Base-by-base conservation (phyloP, 306 rosid genomes). In the Trifolium subterraneum region DNA sequence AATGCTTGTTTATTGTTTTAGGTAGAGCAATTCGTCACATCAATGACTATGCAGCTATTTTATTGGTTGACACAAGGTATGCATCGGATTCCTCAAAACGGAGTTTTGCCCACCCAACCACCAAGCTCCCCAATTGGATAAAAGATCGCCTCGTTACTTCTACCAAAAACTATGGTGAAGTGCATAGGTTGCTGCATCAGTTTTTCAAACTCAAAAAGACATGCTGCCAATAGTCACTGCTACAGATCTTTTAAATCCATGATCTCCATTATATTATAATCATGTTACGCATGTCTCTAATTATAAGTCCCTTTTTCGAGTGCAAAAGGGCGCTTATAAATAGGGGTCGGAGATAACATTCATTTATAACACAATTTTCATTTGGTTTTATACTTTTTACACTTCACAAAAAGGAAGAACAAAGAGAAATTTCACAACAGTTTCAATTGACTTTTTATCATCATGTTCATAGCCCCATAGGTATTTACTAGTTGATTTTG, bases 11-110 rank as follows among this genome's bases (percentile, higher is more conserved):
- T 70, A 12, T 29, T 78, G 69, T 81, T 84, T 29, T 64, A 91
- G 98, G 98, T 76, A 88, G 97, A 88, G 97, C 93, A 25, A 91
- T 94, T 78, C 90, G 96, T 78, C 98, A 91, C 52, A 84, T 91
- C 62, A 88, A 91, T 79, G 96, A 94, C 66, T 92, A 90, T 71
- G 99, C 99, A 52, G 92, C 99, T 64, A 84, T 92, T 74, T 72
- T 90, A 82, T 77, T 92, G 75, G 96, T 94, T 41, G 96, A 94
- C 38, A 29, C 78, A 31, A 84, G 97, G 72, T 94, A 91, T 27
- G 80, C 91, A 65, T 79, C 93, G 42, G 87, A 87, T 79, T 86
- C 91, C 85, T 86, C 92, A 6, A 86, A 86, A 70, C 50, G 83
- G 73, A 86, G 87, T 62, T 84, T 86, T 48, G 45, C 83, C 19